Evolutionary conservation across 2,329 filamentous ascomycete species (phyloP), one percentile per base, ranked within the genome.

Genomic region (Exophiala xenobiotica): DNA sequence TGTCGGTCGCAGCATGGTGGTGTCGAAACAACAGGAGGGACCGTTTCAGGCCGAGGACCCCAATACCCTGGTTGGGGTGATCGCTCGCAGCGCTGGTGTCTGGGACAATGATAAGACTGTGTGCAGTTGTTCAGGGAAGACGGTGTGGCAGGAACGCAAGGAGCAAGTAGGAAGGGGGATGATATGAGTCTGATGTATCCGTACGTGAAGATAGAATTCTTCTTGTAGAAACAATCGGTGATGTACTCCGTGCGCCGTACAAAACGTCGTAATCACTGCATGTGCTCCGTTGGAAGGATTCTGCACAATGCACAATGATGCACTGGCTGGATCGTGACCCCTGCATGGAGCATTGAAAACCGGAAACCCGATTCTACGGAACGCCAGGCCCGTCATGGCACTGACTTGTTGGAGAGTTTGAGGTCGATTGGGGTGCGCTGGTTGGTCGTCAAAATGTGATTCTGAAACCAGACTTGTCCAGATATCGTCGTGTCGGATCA

Each of bases 101-200:
- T 99, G 93, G 93, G 92, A 96, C 69, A 96, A 99, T 64, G 90
- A 96, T 68, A 99, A 97, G 79, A 96, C 88, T 39, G 92, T 99
- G 4, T 99, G 93, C 70, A 96, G 90, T 41, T 99, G 93, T 71
- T 95, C 90, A 29, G 93, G 93, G 3, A 97, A 97, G 82, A 97
- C 91, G 50, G 82, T 99, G 8, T 99, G 93, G 93, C 88, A 99
- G 71, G 93, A 99, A 77, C 83, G 93, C 62, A 85, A 86, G 71
- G 91, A 96, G 65, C 89, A 96, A 74, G 83, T 91, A 35, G 78
- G 80, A 60, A 91, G 89, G 73, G 93, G 93, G 2, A 97, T 99
- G 89, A 74, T 93, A 62, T 96, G 70, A 83, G n/a, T 60, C 40
- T 43, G 37, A 26, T 33, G 19, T 35, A 40, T 20, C 20, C 22